Conservation (phyloP, 2,329 filamentous ascomycete species). For the Emmonsiellopsis sp. region DNA sequence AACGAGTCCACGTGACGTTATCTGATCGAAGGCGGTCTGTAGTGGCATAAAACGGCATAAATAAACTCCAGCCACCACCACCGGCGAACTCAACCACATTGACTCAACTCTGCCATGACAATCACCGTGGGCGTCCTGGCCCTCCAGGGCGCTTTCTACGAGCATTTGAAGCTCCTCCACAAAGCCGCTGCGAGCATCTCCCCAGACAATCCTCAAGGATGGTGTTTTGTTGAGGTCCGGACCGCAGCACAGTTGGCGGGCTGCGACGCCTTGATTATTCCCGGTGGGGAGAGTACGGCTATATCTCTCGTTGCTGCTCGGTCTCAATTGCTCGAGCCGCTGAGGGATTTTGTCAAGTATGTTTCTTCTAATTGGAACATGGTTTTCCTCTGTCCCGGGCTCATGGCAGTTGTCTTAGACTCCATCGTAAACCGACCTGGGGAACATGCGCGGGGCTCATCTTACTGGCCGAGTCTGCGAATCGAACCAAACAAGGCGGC, state of each 20-base stretch:
- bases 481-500: conserved; percentile 78
- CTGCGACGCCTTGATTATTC: conserved; percentile 81
- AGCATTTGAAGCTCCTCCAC: conserved; percentile 71
- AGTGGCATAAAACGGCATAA: background rate
- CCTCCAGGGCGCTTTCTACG: conserved; percentile 85
- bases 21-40: background rate
- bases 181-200: conserved; percentile 52
- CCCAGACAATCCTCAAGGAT: conserved; percentile 24
- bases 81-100: background rate
- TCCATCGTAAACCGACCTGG: conserved; percentile 76
- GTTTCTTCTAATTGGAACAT: conserved; percentile 9
- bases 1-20: background rate
- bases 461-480: conserved; percentile 77
- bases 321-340: conserved; percentile 70
- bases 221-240: conserved; percentile 69
- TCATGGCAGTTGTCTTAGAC: conserved; percentile 36
- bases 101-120: background rate
- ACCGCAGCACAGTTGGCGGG: conserved; percentile 59
- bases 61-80: background rate
- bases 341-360: conserved; percentile 86
- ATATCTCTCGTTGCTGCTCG: conserved; percentile 81
- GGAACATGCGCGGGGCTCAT: conserved; percentile 95
- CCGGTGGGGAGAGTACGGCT: conserved; percentile 89
- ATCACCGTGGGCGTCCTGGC: conserved; percentile 53
- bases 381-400: background rate